These are phyloP conservation scores for Ganoderma boninense DNA, from an alignment of 1,284 basidiomycete genomes.

Conservation along the genomic window DNA sequence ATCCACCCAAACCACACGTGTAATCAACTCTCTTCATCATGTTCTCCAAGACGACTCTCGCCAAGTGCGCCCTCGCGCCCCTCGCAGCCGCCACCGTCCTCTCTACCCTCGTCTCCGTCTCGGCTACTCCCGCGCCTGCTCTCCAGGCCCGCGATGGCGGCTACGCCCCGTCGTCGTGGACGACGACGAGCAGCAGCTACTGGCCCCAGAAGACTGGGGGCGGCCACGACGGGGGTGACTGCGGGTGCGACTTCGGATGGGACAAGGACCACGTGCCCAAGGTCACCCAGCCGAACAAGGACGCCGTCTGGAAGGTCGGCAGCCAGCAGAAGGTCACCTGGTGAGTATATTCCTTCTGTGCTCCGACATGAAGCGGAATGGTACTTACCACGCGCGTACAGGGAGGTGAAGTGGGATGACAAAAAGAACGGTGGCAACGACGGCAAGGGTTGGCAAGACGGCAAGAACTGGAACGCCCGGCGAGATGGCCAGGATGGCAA, in stretches of 20 bases:
- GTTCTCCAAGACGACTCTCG: background rate
- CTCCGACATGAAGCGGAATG: background rate
- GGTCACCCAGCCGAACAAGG: constrained; percentile 3
- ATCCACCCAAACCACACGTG: too few species aligned
- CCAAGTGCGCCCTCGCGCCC: background rate
- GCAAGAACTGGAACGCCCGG: background rate
- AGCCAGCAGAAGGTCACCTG: background rate
- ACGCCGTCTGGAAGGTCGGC: background rate
- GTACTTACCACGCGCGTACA: background rate
- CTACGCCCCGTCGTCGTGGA: constrained; percentile 19
- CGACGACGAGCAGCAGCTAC: constrained; percentile 26
- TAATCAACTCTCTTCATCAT: background rate
- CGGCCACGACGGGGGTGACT: background rate
- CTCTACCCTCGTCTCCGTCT: background rate
- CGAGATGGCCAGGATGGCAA: background rate
- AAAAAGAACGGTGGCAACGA: background rate
- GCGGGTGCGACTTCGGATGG: background rate
- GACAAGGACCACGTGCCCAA: background rate
- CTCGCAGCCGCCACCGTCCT: background rate
- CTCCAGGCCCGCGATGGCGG: constrained; percentile 28
- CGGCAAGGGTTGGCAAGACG: background rate
- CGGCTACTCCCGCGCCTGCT: background rate
- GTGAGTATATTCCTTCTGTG: background rate
- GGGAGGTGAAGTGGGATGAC: background rate
- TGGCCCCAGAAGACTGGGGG: constrained; percentile 33